These are phyloP conservation scores for Aspergillus carlsbadensis DNA, from an alignment of 495 filamentous ascomycete genomes.

Conservation along the genomic window DNA sequence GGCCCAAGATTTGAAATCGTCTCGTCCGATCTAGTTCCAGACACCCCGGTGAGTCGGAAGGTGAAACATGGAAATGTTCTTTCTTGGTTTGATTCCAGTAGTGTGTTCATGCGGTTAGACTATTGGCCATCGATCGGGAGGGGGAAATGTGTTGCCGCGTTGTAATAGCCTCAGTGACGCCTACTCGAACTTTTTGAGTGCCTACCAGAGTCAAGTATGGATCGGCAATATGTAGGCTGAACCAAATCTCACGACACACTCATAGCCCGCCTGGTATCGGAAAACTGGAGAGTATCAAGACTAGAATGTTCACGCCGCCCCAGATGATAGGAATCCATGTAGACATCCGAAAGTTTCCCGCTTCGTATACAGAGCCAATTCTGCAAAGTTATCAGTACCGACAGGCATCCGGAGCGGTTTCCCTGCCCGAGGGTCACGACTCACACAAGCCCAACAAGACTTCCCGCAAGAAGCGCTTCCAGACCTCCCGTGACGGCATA, in stretches of 20 bases:
- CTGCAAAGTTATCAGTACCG: constrained; percentile 45
- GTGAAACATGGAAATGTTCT: too few relatives aligned
- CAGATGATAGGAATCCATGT: constrained; percentile 97
- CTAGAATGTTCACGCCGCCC: constrained; percentile 84
- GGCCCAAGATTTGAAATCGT: too few relatives aligned
- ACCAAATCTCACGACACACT: background rate
- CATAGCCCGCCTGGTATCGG: constrained; percentile 92
- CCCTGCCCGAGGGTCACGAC: constrained; percentile 31
- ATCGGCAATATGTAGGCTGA: too few relatives aligned
- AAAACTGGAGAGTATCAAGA: constrained; percentile 91
- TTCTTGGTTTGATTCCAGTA: too few relatives aligned
- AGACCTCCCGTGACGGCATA: constrained; percentile 73
- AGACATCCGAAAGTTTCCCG: constrained; percentile 89
- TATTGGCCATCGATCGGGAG: too few relatives aligned
- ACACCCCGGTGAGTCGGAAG: too few relatives aligned
- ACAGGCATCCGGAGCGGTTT: background rate
- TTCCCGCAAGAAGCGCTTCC: constrained; percentile 84
- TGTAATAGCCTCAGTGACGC: too few relatives aligned
- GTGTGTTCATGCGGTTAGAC: too few relatives aligned
- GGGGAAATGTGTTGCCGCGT: too few relatives aligned
- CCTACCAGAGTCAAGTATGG: too few relatives aligned
- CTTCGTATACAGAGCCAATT: constrained; percentile 81
- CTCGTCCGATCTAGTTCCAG: too few relatives aligned
- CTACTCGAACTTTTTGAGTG: too few relatives aligned
- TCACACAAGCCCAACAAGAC: constrained; percentile 84